Evolutionary conservation across 1,284 basidiomycete genomes (phyloP).

Genomic region (Naganishia liquefaciens): DNA sequence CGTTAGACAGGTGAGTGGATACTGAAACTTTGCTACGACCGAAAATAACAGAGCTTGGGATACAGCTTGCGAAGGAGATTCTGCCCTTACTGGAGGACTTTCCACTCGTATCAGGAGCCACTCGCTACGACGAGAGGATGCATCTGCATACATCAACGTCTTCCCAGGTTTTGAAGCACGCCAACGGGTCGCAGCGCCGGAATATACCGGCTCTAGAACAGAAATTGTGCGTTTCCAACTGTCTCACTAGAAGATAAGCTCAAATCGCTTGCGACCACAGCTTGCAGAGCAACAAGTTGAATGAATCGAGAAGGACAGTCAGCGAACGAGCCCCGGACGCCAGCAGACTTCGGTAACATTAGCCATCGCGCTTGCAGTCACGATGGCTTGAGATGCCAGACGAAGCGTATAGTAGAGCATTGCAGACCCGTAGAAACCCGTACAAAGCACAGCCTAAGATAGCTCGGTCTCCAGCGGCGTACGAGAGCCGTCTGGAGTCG

Average conservation of each 20-base stretch:
- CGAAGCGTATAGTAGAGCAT: not conserved
- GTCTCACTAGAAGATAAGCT: too few species aligned
- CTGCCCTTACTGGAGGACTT: conserved; percentile 5
- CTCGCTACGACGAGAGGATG: too few species aligned
- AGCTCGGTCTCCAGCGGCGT: not conserved
- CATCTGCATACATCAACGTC: not conserved
- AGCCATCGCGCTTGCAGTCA: not conserved
- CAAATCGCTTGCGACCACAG: too few species aligned
- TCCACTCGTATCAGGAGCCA: too few species aligned
- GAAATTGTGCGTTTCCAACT: too few species aligned
- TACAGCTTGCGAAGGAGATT: conserved; percentile 21
- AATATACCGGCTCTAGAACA: too few species aligned
- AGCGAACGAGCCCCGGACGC: too few species aligned
- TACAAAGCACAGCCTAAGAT: too few species aligned
- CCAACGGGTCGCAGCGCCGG: not conserved
- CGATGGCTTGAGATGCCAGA: not conserved
- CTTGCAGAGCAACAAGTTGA: too few species aligned
- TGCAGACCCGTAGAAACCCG: too few species aligned
- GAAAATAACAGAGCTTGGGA: not conserved
- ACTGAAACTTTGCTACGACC: conserved; percentile 56
- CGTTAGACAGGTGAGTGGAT: conserved; percentile 73
- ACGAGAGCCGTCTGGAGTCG: conserved; percentile 12
- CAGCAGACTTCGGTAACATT: too few species aligned
- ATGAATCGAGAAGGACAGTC: too few species aligned
- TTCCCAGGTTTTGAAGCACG: not conserved